A percentile compares a stretch with the other conserved stretches of the same genome.
Conservation (phyloP, 805 yeast genomes). For the Zygosaccharomyces lentus region DNA sequence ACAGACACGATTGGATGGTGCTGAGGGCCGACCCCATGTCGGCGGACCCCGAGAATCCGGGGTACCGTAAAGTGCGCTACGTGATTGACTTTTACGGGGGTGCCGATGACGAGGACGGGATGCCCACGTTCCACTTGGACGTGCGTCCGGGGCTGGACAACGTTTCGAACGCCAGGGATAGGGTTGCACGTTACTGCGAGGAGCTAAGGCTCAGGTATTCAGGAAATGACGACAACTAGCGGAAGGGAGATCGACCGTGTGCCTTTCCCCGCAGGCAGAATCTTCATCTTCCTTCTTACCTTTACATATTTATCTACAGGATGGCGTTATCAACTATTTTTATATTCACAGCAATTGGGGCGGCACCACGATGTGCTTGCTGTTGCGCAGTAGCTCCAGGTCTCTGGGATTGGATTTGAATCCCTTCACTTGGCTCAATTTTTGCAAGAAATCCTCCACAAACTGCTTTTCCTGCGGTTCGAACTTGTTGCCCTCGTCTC, state of each 20-base stretch:
- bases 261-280: neutral
- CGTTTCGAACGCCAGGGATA: slow-evolving; percentile 56
- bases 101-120: slow-evolving; percentile 82
- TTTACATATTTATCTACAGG: slow-evolving; percentile 1
- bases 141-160: slow-evolving; percentile 93
- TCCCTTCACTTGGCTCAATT: slow-evolving; percentile 9
- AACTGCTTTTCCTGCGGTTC: slow-evolving; percentile 7
- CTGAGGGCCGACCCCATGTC: slow-evolving; percentile 52
- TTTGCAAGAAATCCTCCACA: slow-evolving; percentile 12
- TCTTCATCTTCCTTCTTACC: neutral
- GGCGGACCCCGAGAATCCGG: slow-evolving; percentile 32
- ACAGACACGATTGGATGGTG: slow-evolving; percentile 98
- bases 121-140: slow-evolving; percentile 88
- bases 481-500: slow-evolving; percentile 12
- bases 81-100: slow-evolving; percentile 97
- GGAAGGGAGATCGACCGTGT: neutral
- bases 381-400: slow-evolving; percentile 14
- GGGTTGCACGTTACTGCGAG: slow-evolving; percentile 55
- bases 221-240: neutral
- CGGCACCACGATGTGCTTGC: slow-evolving; percentile 12
- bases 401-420: slow-evolving; percentile 17
- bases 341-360: slow-evolving; percentile 6
- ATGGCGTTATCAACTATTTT: neutral
- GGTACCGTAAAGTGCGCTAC: slow-evolving; percentile 75
- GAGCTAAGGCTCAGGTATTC: slow-evolving; percentile 1